Base-by-base conservation (phyloP, 192 early-diverging fungal species). In the Podila verticillata region DNA sequence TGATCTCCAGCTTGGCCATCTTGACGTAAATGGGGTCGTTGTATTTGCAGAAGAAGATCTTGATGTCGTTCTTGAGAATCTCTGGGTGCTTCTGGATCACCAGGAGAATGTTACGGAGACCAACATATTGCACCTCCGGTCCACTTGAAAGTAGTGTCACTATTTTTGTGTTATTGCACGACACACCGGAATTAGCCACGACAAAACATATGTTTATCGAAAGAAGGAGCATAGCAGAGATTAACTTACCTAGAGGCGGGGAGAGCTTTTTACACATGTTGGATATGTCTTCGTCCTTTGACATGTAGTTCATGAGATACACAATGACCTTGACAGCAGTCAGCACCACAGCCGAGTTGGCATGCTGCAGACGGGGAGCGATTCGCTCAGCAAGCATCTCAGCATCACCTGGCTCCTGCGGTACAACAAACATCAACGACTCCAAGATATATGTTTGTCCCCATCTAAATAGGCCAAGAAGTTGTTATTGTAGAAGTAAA, bases 1-100 rank as follows among this genome's bases (percentile, higher is more conserved):
- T 95, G 61, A 98, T 95, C 70, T 98, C 97, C 13, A 99, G 91
- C 83, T 99, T 99, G 39, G 96, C 94, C 75, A 98, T 86, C 74
- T 99, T 99, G 63, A 99, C 96, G 83, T 98, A 98, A 73, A 97
- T 96, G 12, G 98, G 96, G 82, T 99, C 98, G 82, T 97, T 95
- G 86, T 98, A 99, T 82, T 99, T 99, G 91, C 97, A 98, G 78
- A 98, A 99, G 83, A 99, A 99, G n/a, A 96, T 95, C 66, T 96
- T 96, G 79, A 98, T 91, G 82, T 99, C 96, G 66, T 94, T 93
- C 61, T 92, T 92, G 59, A 99, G 86, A 26, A 98, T 87, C 12
- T 95, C 94, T 4, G 96, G 96, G 73, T 93, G 89, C 66, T 89
- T 86, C 84, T 99, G 96, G 60, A 99, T 90, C 51, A 99, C 91